A percentile compares a stretch with the other conserved stretches of the same genome.
Conservation (phyloP, 257 asterid genomes). For the Solanum appendiculatum region DNA sequence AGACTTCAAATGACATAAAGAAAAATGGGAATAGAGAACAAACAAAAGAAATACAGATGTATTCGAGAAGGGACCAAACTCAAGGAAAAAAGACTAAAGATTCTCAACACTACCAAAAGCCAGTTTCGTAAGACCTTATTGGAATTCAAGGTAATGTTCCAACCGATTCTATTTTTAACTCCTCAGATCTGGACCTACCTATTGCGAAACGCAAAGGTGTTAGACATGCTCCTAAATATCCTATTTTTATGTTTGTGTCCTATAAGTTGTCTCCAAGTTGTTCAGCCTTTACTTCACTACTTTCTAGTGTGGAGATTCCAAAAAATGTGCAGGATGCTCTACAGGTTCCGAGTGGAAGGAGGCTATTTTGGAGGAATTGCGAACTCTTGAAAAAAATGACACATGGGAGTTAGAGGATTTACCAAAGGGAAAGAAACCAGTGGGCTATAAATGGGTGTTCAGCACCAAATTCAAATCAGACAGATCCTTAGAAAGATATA, state of each 20-base stretch:
- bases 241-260: not conserved
- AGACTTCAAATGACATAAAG: not conserved
- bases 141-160: not conserved
- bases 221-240: not conserved
- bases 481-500: not conserved
- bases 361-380: not conserved
- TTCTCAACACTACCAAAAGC: not conserved
- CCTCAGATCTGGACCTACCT: not conserved
- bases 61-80: not conserved
- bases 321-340: not conserved
- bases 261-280: not conserved
- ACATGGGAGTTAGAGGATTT: not conserved
- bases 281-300: not conserved
- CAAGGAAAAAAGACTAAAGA: not conserved
- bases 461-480: not conserved
- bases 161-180: not conserved
- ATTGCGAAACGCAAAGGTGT: not conserved
- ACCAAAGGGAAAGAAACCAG: not conserved
- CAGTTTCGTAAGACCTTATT: not conserved
- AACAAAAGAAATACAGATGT: not conserved
- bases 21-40: not conserved
- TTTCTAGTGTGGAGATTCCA: not conserved
- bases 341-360: not conserved
- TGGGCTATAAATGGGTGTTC: not conserved
- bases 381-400: not conserved